Evolutionary conservation across 805 yeast species (phyloP).

Genomic region (Kazachstania martiniae): DNA sequence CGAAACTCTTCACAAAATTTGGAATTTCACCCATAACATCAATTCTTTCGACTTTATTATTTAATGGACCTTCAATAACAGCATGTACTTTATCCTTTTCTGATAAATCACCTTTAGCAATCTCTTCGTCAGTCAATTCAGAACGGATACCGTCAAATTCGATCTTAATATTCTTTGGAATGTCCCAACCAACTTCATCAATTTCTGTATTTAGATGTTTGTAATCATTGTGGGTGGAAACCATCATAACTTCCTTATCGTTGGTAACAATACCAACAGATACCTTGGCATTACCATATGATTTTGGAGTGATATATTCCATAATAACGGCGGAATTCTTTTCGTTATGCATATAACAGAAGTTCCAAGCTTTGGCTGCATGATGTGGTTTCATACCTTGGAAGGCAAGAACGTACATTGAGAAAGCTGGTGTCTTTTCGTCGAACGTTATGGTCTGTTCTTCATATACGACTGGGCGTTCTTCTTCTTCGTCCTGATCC

Average conservation of each 20-base stretch:
- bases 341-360: constrained; percentile 75
- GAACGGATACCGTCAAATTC: constrained; percentile 41
- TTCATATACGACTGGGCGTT: constrained; percentile 10
- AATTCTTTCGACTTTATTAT: constrained; percentile 68
- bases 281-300: constrained; percentile 77
- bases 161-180: constrained; percentile 61
- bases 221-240: constrained; percentile 56
- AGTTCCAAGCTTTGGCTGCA: constrained; percentile 96
- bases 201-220: constrained; percentile 43
- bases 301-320: constrained; percentile 92
- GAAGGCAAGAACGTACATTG: constrained; percentile 91
- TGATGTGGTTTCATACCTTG: constrained; percentile 99
- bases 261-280: constrained; percentile 66
- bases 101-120: constrained; percentile 17
- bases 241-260: constrained; percentile 50
- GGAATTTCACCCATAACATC: constrained; percentile 98
- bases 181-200: constrained; percentile 89
- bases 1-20: constrained; percentile 83
- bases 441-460: constrained; percentile 17
- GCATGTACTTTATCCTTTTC: constrained; percentile 33
- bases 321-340: constrained; percentile 67
- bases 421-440: constrained; percentile 24
- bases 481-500: constrained; percentile 8
- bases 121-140: constrained; percentile 33
- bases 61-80: constrained; percentile 48